A percentile compares a stretch with the other conserved stretches of the same genome.
These are phyloP conservation scores for Dentiscutata heterogama DNA, from an alignment of 371 early-diverging fungal genomes.

Conservation along the genomic window DNA sequence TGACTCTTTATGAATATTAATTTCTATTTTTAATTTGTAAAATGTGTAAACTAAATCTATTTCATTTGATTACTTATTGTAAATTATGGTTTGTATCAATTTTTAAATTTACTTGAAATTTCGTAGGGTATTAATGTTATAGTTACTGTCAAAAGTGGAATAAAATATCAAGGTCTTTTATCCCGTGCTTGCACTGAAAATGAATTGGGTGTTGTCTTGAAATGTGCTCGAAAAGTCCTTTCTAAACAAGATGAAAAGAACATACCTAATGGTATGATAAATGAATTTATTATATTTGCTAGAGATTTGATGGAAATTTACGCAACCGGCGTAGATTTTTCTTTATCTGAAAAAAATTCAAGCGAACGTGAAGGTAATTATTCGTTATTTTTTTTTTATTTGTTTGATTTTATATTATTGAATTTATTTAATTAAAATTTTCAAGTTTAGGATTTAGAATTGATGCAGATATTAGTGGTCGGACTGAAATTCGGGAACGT, in stretches of 20 bases:
- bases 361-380: slow-evolving; percentile 63
- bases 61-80: not conserved
- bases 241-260: slow-evolving; percentile 62
- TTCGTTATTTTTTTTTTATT: not conserved
- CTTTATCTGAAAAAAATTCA: slow-evolving; percentile 50
- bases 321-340: slow-evolving; percentile 68
- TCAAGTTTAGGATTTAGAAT: slow-evolving; percentile 77
- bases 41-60: too few species aligned
- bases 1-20: not conserved
- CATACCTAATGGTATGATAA: slow-evolving; percentile 48
- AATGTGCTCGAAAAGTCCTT: slow-evolving; percentile 64
- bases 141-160: slow-evolving; percentile 73
- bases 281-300: slow-evolving; percentile 72
- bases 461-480: slow-evolving; percentile 89
- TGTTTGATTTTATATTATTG: slow-evolving; percentile 3
- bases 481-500: slow-evolving; percentile 74
- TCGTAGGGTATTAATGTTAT: slow-evolving; percentile 80
- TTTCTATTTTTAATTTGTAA: not conserved
- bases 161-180: slow-evolving; percentile 81
- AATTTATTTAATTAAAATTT: not conserved
- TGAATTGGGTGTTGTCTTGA: slow-evolving; percentile 83
- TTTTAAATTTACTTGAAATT: not conserved
- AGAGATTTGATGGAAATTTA: slow-evolving; percentile 76
- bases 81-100: not conserved
- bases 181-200: slow-evolving; percentile 78